Evolutionary conservation across 352 stramenopile genomes (phyloP).

Genomic region (Globisporangium okanoganense): DNA sequence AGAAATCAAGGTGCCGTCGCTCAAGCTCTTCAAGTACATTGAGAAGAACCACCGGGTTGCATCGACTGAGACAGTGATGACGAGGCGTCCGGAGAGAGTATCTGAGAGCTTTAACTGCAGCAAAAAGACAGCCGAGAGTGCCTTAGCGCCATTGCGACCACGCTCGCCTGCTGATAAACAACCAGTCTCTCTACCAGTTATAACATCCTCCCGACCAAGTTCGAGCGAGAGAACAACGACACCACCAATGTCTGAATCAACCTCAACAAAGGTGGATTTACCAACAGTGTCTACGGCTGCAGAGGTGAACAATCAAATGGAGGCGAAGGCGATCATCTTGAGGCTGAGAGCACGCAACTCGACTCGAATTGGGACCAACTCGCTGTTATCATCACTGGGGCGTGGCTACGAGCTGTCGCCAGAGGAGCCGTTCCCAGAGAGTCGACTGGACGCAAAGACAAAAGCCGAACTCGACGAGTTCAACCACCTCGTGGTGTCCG

Average conservation of each 20-base stretch:
- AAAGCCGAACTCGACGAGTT: constrained; percentile 56
- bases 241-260: background rate
- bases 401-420: background rate
- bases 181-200: constrained; percentile 2
- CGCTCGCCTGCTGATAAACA: background rate
- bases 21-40: constrained; percentile 59
- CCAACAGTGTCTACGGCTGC: background rate
- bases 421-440: constrained; percentile 29
- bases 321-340: constrained; percentile 36
- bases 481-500: constrained; percentile 42
- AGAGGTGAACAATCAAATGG: constrained; percentile 21
- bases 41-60: constrained; percentile 15
- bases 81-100: constrained; percentile 6
- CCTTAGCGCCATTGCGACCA: constrained; percentile 16
- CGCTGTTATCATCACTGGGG: background rate
- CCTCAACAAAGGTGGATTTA: background rate
- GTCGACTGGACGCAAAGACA: constrained; percentile 20
- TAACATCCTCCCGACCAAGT: constrained; percentile 8
- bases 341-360: constrained; percentile 25
- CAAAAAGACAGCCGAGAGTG: constrained; percentile 18
- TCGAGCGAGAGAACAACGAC: constrained; percentile 9
- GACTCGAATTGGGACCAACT: constrained; percentile 4
- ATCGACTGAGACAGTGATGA: background rate
- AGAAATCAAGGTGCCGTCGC: constrained; percentile 35
- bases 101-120: constrained; percentile 33